These are phyloP conservation scores for Anthostomella pinea DNA, from an alignment of 2,329 filamentous ascomycete species.

Conservation along the genomic window DNA sequence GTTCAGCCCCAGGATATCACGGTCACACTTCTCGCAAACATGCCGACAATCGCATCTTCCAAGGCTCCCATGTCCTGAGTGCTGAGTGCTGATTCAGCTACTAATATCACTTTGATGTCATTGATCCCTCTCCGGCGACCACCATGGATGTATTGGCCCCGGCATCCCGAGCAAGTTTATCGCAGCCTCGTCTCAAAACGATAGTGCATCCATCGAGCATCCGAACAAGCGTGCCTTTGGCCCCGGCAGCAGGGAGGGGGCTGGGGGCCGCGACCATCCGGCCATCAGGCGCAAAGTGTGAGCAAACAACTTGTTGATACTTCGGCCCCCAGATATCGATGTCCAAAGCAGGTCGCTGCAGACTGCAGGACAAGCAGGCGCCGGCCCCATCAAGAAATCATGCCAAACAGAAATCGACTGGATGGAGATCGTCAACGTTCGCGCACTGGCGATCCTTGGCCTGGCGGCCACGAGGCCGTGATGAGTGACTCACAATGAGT, in stretches of 20 bases:
- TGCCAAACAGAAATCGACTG: conserved; percentile 1
- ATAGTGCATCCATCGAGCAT: not conserved
- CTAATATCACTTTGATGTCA: conserved; percentile 18
- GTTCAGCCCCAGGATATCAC: no score
- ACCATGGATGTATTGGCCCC: conserved; percentile 5
- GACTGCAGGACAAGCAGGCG: not conserved
- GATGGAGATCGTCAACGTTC: no score
- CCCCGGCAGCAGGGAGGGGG: not conserved
- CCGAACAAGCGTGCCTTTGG: no score
- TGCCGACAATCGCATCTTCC: no score
- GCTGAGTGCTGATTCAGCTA: conserved; percentile 1
- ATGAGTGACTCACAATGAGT: conserved; percentile 19
- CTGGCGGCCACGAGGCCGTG: no score
- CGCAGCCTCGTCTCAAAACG: conserved; percentile 1
- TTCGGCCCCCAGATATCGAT: conserved; percentile 1
- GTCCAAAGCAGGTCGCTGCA: not conserved
- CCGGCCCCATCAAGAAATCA: not conserved
- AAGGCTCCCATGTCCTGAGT: no score
- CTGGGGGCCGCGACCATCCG: not conserved
- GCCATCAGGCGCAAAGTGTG: not conserved
- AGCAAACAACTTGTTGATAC: not conserved
- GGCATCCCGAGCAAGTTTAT: conserved; percentile 1
- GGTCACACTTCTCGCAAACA: no score
- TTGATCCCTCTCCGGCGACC: conserved; percentile 8
- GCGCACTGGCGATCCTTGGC: no score